Conservation (phyloP, 163 green algal species). For the Prototheca wickerhamii region DNA sequence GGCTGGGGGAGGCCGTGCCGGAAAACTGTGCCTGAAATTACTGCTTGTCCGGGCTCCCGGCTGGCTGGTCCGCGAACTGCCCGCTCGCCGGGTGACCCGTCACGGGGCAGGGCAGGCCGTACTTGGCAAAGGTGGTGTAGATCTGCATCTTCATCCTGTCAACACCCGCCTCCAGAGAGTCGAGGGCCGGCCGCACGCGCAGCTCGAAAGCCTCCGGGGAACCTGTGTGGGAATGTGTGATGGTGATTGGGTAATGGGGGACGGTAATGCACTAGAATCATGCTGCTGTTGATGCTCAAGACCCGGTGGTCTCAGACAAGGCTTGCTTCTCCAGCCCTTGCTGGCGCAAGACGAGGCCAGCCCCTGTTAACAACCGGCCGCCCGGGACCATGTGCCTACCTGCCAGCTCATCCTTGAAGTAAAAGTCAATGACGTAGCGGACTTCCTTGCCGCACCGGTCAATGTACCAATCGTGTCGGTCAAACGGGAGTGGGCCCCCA, state of each 20-base stretch:
- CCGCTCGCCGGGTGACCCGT: slow-evolving; percentile 48
- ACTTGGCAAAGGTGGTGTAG: slow-evolving; percentile 74
- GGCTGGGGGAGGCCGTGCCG: too few relatives aligned
- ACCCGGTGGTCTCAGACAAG: not conserved
- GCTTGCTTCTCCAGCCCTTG: too few relatives aligned
- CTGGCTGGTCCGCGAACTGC: too few relatives aligned
- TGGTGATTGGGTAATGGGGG: not conserved
- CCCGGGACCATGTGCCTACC: slow-evolving; percentile 35
- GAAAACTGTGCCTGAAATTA: not conserved
- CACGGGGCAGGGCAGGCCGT: slow-evolving; percentile 82
- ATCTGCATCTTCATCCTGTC: slow-evolving; percentile 87
- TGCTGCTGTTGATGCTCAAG: not conserved
- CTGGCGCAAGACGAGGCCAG: too few relatives aligned
- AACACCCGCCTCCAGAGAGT: slow-evolving; percentile 55
- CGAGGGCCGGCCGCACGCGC: slow-evolving; percentile 72
- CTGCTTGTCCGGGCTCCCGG: not conserved
- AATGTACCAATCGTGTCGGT: slow-evolving; percentile 93
- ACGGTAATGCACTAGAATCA: not conserved
- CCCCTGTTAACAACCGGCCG: not conserved
- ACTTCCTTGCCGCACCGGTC: slow-evolving; percentile 83
- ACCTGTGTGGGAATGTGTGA: not conserved
- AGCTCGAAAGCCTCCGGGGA: slow-evolving; percentile 73
- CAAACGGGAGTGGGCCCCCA: slow-evolving; percentile 74
- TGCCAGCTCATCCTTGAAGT: slow-evolving; percentile 89
- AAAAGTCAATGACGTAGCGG: slow-evolving; percentile 98